phyloP scores from a whole-genome alignment of 768 basidiomycete species.

The Leccinum disarticulatum region DNA sequence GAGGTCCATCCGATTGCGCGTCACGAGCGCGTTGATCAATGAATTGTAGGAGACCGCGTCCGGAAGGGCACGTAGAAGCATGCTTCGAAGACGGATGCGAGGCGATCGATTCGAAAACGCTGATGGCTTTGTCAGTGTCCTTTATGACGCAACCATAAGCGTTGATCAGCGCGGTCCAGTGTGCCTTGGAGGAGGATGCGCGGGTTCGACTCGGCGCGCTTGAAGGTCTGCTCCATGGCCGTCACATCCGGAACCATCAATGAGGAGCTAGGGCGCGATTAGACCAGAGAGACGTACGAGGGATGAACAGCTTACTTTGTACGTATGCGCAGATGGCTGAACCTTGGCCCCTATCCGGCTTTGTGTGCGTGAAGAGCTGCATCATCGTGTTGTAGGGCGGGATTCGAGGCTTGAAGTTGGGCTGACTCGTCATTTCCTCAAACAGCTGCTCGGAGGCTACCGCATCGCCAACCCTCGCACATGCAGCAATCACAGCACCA shows the following conservation, averaged over 20 bases:
- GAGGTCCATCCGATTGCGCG: constrained; percentile 74
- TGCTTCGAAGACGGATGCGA: constrained; percentile 45
- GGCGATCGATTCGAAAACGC: constrained; percentile 74
- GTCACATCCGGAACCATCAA: constrained; percentile 85
- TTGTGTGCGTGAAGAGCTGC: constrained; percentile 91
- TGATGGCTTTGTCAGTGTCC: constrained; percentile 74
- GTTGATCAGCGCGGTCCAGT: constrained; percentile 86
- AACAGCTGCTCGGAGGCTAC: constrained; percentile 81
- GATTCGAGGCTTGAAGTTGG: constrained; percentile 81
- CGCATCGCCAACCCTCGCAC: constrained; percentile 89
- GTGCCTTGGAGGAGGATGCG: constrained; percentile 44
- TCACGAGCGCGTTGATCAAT: constrained; percentile 82
- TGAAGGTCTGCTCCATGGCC: constrained; percentile 72
- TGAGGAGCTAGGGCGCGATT: constrained; percentile 56
- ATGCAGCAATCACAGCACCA: constrained; percentile 91
- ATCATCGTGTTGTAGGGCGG: constrained; percentile 99
- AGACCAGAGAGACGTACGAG: constrained; percentile 1
- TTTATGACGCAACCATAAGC: constrained; percentile 81
- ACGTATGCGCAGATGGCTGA: constrained; percentile 84
- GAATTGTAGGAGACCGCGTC: constrained; percentile 91
- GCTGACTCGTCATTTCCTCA: constrained; percentile 72
- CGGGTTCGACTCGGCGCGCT: constrained; percentile 47
- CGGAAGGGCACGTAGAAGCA: constrained; percentile 40
- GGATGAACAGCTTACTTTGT: constrained; percentile 60
- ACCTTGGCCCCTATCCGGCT: constrained; percentile 77